Evolutionary conservation across 805 yeast species (phyloP), one percentile per base, ranked within the genome.

Genomic region (Clavispora santaluciae): DNA sequence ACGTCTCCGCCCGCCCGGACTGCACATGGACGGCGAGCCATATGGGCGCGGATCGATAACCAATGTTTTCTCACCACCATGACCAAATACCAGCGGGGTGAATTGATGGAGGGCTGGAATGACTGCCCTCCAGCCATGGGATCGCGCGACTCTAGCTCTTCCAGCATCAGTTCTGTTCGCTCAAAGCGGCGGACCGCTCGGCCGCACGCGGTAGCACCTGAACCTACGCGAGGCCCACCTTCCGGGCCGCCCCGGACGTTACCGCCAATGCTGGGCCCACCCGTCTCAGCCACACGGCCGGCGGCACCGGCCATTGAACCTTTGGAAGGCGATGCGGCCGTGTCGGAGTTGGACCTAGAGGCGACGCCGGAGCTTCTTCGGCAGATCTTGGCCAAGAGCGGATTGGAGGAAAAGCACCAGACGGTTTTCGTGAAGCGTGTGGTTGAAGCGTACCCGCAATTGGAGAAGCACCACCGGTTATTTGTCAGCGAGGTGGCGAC

Each of bases 91-190:
- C 73, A 67, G 44, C 40, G 64, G 34, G 72, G 72, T 2, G 70
- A 60, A 28, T 51, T 56, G 22, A 63, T 64, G 50, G 68, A 62
- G 44, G 84, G 83, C 11, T 79, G 84, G 84, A 79, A 79, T 51
- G 86, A 79, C 55, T 78, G 82, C 53, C 81, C 81, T 0, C 59
- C 69, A 1, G 46, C 58, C 7, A 51, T 55, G 53, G 41, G 56
- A 5, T 22, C 33, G 7, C 24, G 35, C 18, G 38, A 25, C 15
- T 24, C 33, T 11, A 24, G 31, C 26, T 15, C 26, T 13, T 23
- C 26, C 35, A 29, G 34, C 5, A 9, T 22, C 24, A 28, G 34
- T 12, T 35, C 43, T n/a, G 11, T 22, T 12, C 35, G 35, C 25
- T 38, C 38, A n/a, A 38, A 29, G 35, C 38, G 31, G 17, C 33